Evolutionary conservation across 768 basidiomycete species (phyloP).

Genomic region (Pulveroboletus sp.): DNA sequence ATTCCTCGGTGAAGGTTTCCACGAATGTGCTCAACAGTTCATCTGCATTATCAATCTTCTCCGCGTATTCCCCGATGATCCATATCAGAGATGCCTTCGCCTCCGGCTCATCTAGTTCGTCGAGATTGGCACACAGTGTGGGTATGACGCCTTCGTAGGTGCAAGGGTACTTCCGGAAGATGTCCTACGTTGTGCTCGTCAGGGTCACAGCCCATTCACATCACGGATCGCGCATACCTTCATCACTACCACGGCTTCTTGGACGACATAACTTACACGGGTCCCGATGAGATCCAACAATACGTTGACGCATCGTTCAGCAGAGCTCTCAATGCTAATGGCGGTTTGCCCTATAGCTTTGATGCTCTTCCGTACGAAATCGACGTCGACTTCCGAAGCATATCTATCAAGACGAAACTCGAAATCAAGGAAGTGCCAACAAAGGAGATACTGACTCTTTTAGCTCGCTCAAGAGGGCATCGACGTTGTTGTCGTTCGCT

Average conservation of each 20-base stretch:
- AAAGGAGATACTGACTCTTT: slow-evolving; percentile 69
- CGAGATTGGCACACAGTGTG: slow-evolving; percentile 88
- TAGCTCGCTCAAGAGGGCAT: slow-evolving; percentile 90
- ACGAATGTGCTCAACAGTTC: slow-evolving; percentile 89
- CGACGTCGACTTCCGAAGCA: slow-evolving; percentile 95
- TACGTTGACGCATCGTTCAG: slow-evolving; percentile 93
- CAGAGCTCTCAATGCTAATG: slow-evolving; percentile 88
- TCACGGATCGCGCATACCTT: slow-evolving; percentile 53
- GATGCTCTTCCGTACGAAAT: slow-evolving; percentile 93
- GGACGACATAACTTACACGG: slow-evolving; percentile 94
- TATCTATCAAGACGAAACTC: slow-evolving; percentile 50
- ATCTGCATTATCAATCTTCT: slow-evolving; percentile 95
- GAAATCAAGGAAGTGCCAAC: neutral
- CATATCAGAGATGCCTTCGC: slow-evolving; percentile 97
- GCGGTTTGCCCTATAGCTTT: slow-evolving; percentile 96
- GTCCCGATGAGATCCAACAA: slow-evolving; percentile 90
- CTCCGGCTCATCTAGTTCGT: slow-evolving; percentile 96
- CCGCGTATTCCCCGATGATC: slow-evolving; percentile 98
- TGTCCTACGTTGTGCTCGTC: slow-evolving; percentile 57
- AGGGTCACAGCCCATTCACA: neutral
- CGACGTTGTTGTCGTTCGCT: slow-evolving; percentile 87
- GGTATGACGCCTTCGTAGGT: slow-evolving; percentile 98
- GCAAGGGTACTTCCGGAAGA: slow-evolving; percentile 95
- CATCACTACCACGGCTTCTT: slow-evolving; percentile 98
- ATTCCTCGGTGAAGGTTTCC: slow-evolving; percentile 90